Evolutionary conservation across 192 early-diverging fungal species (phyloP).

Genomic region (Gigaspora rosea): DNA sequence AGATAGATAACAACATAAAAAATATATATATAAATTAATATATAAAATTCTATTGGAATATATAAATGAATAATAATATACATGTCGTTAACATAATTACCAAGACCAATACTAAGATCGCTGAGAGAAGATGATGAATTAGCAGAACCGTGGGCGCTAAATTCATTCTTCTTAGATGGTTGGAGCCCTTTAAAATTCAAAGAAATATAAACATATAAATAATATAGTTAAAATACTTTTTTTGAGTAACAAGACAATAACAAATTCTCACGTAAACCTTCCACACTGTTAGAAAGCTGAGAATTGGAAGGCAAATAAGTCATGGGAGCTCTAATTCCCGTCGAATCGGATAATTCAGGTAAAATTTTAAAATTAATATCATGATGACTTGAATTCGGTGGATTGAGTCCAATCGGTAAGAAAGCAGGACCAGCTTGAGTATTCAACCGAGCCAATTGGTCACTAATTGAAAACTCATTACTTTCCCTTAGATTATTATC

Average conservation of each 20-base stretch:
- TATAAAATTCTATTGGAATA: background rate
- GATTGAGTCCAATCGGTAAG: too few relatives aligned
- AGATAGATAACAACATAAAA: background rate
- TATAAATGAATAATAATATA: background rate
- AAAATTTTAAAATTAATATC: too few relatives aligned
- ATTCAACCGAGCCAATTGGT: background rate
- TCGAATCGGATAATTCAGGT: too few relatives aligned
- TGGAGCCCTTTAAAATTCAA: background rate
- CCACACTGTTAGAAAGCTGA: too few relatives aligned
- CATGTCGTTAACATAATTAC: background rate
- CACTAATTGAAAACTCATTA: background rate
- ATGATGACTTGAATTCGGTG: too few relatives aligned
- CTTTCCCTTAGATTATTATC: background rate
- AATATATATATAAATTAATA: background rate
- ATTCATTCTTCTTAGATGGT: background rate
- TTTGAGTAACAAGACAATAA: background rate
- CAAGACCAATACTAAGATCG: constrained; percentile 15
- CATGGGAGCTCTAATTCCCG: too few relatives aligned
- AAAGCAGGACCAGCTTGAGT: too few relatives aligned
- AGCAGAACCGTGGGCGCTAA: background rate
- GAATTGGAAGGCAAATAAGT: too few relatives aligned
- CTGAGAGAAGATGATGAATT: constrained; percentile 28
- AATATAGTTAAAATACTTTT: too few relatives aligned
- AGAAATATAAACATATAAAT: background rate
- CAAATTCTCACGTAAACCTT: background rate